phyloP scores from a whole-genome alignment of 2,329 filamentous ascomycete genomes.

The Fusarium sacchari region DNA sequence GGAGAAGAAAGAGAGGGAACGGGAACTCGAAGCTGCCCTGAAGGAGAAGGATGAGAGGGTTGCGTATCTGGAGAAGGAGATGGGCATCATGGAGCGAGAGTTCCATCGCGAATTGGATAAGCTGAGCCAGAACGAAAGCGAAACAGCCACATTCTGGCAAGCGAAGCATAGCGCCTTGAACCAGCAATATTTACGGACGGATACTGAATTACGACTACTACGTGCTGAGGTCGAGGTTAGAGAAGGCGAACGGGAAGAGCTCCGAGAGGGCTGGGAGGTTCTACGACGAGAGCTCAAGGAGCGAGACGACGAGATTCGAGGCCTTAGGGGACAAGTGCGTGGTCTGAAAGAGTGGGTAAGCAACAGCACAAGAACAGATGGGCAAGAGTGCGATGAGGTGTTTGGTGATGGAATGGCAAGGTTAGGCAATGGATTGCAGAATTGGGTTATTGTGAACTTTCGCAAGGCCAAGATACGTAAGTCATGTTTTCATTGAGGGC shows the following conservation, averaged over 20 bases:
- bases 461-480: conserved; percentile 68
- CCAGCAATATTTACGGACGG: conserved; percentile 61
- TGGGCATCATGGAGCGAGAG: conserved; percentile 62
- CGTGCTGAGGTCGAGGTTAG: conserved; percentile 60
- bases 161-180: conserved; percentile 63
- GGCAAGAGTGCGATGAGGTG: conserved; percentile 72
- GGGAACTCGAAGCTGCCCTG: conserved; percentile 46
- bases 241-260: conserved; percentile 59
- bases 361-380: conserved; percentile 69
- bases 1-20: conserved; percentile 39
- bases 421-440: conserved; percentile 74
- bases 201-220: conserved; percentile 63
- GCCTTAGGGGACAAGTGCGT: conserved; percentile 67
- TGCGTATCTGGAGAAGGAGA: conserved; percentile 61
- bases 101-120: conserved; percentile 64
- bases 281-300: conserved; percentile 57
- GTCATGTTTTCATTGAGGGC: conserved; percentile 16
- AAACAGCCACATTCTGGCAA: conserved; percentile 68
- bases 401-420: conserved; percentile 70
- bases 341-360: conserved; percentile 79
- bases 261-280: conserved; percentile 61
- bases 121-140: conserved; percentile 64
- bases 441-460: conserved; percentile 78
- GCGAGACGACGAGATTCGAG: conserved; percentile 66
- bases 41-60: conserved; percentile 64